These are phyloP conservation scores for Hymenoscyphus salicellus DNA, from an alignment of 2,329 filamentous ascomycete genomes.

Conservation along the genomic window DNA sequence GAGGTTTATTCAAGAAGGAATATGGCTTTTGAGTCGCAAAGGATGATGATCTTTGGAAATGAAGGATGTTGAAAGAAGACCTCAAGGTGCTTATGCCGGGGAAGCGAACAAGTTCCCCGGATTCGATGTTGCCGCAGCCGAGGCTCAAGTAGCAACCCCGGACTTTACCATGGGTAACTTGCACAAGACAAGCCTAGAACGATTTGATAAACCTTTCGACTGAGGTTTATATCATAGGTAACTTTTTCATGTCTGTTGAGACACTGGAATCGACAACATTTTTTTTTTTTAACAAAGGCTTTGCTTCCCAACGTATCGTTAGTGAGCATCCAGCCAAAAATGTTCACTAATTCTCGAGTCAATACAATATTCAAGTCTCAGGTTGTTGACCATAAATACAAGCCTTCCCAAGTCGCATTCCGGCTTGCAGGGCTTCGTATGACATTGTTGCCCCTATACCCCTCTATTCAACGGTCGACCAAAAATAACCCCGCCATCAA, in stretches of 20 bases:
- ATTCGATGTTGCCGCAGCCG: not conserved
- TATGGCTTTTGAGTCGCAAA: not conserved
- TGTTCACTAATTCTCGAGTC: not conserved
- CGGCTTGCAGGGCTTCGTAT: too few species aligned
- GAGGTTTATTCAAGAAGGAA: not conserved
- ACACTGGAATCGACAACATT: too few species aligned
- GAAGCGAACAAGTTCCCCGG: not conserved
- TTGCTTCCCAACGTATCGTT: too few species aligned
- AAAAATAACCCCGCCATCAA: too few species aligned
- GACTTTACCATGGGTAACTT: not conserved
- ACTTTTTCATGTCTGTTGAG: too few species aligned
- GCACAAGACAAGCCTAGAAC: not conserved
- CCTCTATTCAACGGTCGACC: too few species aligned
- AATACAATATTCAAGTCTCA: not conserved
- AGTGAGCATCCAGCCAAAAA: not conserved
- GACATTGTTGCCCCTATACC: too few species aligned
- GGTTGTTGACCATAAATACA: not conserved
- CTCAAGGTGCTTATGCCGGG: not conserved
- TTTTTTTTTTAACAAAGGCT: too few species aligned
- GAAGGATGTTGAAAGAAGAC: not conserved
- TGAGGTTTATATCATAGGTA: not conserved
- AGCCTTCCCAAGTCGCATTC: not conserved
- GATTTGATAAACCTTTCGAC: not conserved
- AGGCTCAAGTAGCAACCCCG: not conserved
- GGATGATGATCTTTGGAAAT: not conserved